phyloP scores from a whole-genome alignment of 768 basidiomycete genomes.

The Stropharia rugosoannulata region DNA sequence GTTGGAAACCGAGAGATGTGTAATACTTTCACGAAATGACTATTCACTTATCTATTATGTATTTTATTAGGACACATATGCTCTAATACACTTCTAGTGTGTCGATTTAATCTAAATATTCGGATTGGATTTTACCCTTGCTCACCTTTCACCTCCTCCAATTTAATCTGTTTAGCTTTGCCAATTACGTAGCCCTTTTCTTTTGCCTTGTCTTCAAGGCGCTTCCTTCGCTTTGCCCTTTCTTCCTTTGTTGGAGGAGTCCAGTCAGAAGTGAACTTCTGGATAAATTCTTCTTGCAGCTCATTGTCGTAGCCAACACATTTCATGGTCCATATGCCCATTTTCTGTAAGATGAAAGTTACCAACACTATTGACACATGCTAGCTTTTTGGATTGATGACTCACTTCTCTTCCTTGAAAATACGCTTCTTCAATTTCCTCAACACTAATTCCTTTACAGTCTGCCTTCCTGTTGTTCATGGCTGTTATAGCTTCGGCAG shows the following conservation, averaged over 20 bases:
- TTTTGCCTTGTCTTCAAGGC: no score
- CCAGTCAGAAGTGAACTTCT: constrained; percentile 11
- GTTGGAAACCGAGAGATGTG: constrained; percentile 13
- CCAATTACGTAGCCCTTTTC: no score
- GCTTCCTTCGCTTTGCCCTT: no score
- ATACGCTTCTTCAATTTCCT: constrained; percentile 27
- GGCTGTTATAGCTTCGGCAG: constrained; percentile 19
- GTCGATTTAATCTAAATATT: no score
- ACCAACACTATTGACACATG: not conserved
- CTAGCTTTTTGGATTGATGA: not conserved
- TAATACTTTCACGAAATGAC: not conserved
- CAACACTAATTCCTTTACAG: constrained; percentile 14
- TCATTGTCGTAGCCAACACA: constrained; percentile 38
- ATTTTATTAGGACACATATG: no score
- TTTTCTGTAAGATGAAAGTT: constrained; percentile 14
- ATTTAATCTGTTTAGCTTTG: no score
- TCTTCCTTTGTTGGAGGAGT: no score
- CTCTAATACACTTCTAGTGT: no score
- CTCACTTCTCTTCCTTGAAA: constrained; percentile 30
- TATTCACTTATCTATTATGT: no score
- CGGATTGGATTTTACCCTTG: no score
- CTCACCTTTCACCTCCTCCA: no score
- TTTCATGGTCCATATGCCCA: constrained; percentile 37
- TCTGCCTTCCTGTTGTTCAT: constrained; percentile 1
- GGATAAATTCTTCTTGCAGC: constrained; percentile 31